A percentile compares a stretch with the other conserved stretches of the same genome.
Evolutionary conservation across 1,139 yeast genomes (phyloP).

Genomic region (Kodamaea plutei): DNA sequence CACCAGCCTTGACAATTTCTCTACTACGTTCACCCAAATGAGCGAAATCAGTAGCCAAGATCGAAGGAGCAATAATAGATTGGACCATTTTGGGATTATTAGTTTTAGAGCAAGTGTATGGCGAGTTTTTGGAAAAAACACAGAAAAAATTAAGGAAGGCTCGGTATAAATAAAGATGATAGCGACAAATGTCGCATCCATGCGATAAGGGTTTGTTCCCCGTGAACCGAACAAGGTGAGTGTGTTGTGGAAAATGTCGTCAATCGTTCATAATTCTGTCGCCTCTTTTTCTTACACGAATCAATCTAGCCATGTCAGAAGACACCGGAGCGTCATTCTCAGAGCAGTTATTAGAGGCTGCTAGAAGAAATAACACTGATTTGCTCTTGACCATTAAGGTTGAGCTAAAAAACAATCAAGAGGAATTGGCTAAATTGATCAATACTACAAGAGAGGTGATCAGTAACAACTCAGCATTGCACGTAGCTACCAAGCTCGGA

Average conservation of each 20-base stretch:
- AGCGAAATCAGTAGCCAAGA: slow-evolving; percentile 91
- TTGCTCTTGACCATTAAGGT: slow-evolving; percentile 56
- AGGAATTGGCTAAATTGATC: slow-evolving; percentile 54
- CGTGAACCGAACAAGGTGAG: no score
- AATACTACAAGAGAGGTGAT: slow-evolving; percentile 69
- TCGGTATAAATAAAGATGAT: not conserved
- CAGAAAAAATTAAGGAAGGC: no score
- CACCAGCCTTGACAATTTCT: slow-evolving; percentile 62
- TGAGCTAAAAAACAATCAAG: slow-evolving; percentile 41
- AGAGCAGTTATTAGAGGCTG: slow-evolving; percentile 83
- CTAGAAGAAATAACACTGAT: slow-evolving; percentile 84
- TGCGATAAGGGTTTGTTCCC: no score
- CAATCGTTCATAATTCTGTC: no score
- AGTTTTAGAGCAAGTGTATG: no score
- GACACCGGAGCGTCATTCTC: slow-evolving; percentile 62
- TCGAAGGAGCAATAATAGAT: slow-evolving; percentile 92
- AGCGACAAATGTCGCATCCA: no score
- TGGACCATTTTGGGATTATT: no score
- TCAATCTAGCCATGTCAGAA: slow-evolving; percentile 3
- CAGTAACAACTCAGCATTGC: slow-evolving; percentile 78
- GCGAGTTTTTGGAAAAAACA: no score
- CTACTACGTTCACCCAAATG: slow-evolving; percentile 85
- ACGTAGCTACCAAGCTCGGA: slow-evolving; percentile 77
- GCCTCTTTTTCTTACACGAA: no score
- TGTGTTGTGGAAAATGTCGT: no score